These are phyloP conservation scores for Martiniozyma asiatica DNA, from an alignment of 1,139 yeast genomes.

Conservation along the genomic window DNA sequence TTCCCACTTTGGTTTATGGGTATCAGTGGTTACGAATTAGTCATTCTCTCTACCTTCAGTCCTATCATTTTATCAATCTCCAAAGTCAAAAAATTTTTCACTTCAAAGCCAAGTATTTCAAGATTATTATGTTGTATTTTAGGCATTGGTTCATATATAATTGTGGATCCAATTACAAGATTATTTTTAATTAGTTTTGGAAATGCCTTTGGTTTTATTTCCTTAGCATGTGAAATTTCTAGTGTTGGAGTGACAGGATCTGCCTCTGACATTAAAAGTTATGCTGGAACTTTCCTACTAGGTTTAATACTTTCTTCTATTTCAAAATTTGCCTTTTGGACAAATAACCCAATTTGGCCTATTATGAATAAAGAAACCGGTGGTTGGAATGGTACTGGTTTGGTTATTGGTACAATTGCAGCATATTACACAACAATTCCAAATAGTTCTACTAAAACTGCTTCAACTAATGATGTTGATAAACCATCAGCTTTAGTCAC, in stretches of 20 bases:
- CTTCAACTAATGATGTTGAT: background rate
- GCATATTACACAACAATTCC: slow-evolving; percentile 41
- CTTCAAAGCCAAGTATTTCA: slow-evolving; percentile 36
- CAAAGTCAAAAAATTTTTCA: slow-evolving; percentile 32
- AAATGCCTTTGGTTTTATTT: slow-evolving; percentile 46
- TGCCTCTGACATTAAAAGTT: slow-evolving; percentile 32
- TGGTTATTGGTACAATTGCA: slow-evolving; percentile 51
- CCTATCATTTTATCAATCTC: slow-evolving; percentile 42
- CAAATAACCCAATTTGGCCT: slow-evolving; percentile 96
- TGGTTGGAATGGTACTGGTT: slow-evolving; percentile 69
- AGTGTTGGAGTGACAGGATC: slow-evolving; percentile 32
- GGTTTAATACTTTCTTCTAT: slow-evolving; percentile 69
- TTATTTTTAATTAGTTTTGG: slow-evolving; percentile 59
- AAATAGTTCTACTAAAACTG: slow-evolving; percentile 1
- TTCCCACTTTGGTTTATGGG: slow-evolving; percentile 99
- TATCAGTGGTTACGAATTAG: slow-evolving; percentile 83
- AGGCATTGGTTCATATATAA: slow-evolving; percentile 68
- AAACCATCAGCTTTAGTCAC: slow-evolving; percentile 28
- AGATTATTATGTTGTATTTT: slow-evolving; percentile 46
- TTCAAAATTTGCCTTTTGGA: slow-evolving; percentile 61
- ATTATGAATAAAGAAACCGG: slow-evolving; percentile 79
- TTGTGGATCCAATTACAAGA: slow-evolving; percentile 56
- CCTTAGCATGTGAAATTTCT: slow-evolving; percentile 44
- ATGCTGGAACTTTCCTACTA: slow-evolving; percentile 48
- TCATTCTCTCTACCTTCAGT: slow-evolving; percentile 39